Base-by-base conservation (phyloP, 169 alveolate species). In the Eimeria acervulina region DNA sequence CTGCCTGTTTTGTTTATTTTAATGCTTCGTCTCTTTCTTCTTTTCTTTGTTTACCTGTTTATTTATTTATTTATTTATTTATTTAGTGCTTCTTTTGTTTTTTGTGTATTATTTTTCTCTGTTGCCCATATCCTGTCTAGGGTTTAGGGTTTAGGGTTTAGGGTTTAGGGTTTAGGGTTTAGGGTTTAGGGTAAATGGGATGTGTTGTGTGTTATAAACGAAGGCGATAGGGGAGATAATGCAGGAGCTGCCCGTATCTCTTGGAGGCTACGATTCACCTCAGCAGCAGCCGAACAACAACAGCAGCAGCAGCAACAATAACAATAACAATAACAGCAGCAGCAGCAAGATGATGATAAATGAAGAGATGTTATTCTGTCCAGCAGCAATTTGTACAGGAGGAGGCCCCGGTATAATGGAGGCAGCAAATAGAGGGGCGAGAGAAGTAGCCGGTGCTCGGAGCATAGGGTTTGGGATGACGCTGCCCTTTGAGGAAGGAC, bases 401-500 rank as follows among this genome's bases (percentile, higher is more conserved):
- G 98, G 98, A 15, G 98, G 98, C 15, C 97, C 97, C 7, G 98
- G 98, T 31, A 88, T 97, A 93, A 97, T 97, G 98, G 98, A 97
- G 74, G 98, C 98, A 66, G 98, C 97, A 21, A 97, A 97, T 90
- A 94, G 95, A 42, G 98, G 98, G 2, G 97, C 97, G 42, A 66
- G 72, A 52, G 97, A 96, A 36, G 97, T 90, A 40, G 89, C 93
- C 44, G 98, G 98, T 8, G 97, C 81, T 0, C 96, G 96, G 6
- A 70, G 93, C 80, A 91, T 97, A 97, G 98, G 98, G n/a, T 93
- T 97, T 89, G 96, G 96, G 52, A 89, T 97, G 90, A 55, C 97
- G 8, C 96, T 97, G 44, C 98, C 98, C 28, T 96, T 95, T 96
- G 98, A 97, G 84, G 47, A 88, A 51, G 97, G 97, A 23, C 93